These are phyloP conservation scores for Citropsis articulata DNA, from an alignment of 345 rosid species.

Conservation along the genomic window DNA sequence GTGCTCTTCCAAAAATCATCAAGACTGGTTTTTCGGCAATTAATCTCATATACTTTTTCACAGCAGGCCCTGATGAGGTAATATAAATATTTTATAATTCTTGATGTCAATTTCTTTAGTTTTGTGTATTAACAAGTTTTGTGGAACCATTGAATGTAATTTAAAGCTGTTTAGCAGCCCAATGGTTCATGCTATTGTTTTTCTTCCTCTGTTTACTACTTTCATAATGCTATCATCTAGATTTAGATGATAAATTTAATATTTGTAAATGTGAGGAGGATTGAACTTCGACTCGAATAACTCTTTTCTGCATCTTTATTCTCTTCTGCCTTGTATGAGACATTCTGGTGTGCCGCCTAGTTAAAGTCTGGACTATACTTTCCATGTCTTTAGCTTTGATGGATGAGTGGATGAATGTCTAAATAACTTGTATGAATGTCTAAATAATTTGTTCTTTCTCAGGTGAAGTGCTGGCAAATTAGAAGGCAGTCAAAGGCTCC, in stretches of 20 bases:
- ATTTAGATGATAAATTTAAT: not conserved
- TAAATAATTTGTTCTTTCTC: conserved; percentile 21
- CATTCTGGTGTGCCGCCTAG: not conserved
- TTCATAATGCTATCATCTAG: not conserved
- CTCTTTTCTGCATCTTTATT: not conserved
- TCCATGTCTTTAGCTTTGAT: not conserved
- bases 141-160: not conserved
- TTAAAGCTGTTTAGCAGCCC: not conserved
- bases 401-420: not conserved
- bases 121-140: not conserved
- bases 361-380: not conserved
- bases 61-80: conserved; percentile 99
- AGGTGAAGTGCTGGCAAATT: conserved; percentile 99
- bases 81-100: not conserved
- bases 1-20: conserved; percentile 94
- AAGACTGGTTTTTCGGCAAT: conserved; percentile 97
- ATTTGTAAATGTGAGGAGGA: not conserved
- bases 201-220: not conserved
- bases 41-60: conserved; percentile 96
- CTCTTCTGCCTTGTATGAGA: not conserved
- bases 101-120: not conserved
- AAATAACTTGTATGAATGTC: not conserved
- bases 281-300: not conserved
- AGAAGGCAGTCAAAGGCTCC: conserved; percentile 92
- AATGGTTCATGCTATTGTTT: not conserved